These are phyloP conservation scores for Phytophthora lateralis DNA, from an alignment of 352 stramenopile genomes.

Conservation along the genomic window DNA sequence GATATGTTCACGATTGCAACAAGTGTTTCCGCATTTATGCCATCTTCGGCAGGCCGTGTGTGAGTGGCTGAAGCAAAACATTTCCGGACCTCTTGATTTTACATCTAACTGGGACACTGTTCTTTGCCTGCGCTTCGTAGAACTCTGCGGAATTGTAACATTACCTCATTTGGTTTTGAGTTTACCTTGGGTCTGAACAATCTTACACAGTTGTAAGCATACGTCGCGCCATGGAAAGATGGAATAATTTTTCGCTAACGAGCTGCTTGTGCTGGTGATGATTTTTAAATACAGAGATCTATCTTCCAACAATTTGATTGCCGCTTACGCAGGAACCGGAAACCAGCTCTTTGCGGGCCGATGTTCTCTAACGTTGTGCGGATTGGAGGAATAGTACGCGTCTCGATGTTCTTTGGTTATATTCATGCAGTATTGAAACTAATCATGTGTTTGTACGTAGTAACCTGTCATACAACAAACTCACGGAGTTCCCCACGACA, in stretches of 20 bases:
- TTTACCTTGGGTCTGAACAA: conserved; percentile 34
- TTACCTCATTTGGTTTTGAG: conserved; percentile 41
- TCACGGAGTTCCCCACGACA: conserved; percentile 32
- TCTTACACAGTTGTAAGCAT: conserved; percentile 36
- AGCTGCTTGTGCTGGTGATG: not conserved
- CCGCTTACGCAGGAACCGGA: conserved; percentile 38
- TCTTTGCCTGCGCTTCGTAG: conserved; percentile 6
- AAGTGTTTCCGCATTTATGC: conserved; percentile 26
- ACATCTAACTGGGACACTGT: not conserved
- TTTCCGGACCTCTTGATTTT: not conserved
- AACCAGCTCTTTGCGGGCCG: conserved; percentile 11
- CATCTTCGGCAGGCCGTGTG: conserved; percentile 25
- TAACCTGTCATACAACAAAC: conserved; percentile 44
- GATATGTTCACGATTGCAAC: conserved; percentile 29
- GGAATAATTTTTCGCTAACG: not conserved
- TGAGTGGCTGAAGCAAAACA: conserved; percentile 10
- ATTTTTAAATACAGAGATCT: conserved; percentile 39
- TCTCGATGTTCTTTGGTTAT: too few species aligned
- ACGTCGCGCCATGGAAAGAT: not conserved
- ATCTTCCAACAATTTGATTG: conserved; percentile 39
- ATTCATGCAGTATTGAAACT: not conserved
- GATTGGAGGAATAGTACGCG: conserved; percentile 40
- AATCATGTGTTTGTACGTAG: conserved; percentile 11
- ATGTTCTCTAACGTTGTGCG: conserved; percentile 30
- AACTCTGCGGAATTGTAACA: conserved; percentile 48